Evolutionary conservation across 2,329 filamentous ascomycete genomes (phyloP), one percentile per base, ranked within the genome.

Genomic region (Neoarthrinium moseri): DNA sequence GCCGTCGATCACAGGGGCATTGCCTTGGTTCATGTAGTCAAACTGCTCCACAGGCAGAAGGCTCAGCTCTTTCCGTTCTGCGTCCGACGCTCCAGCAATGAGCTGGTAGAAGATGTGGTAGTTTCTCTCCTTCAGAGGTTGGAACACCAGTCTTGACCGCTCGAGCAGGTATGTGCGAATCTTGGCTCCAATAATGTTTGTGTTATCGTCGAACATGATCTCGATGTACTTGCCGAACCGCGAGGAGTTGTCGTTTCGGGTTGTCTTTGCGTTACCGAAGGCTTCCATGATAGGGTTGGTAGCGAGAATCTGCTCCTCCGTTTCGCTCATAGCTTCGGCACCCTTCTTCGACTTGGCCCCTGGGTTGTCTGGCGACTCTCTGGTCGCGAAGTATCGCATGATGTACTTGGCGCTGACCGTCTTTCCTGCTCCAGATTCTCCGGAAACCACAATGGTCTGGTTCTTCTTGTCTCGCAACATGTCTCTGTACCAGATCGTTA

Each of bases 221-320:
- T 99, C 94, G 59, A 99, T 97, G 69, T 99, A 99, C 77, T 99
- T 99, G 67, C 94, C 94, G 70, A 99, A 99, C 62, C 94, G 84
- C 33, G 94, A 99, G 35, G 94, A 99, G 72, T 99, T 99, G 72
- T 99, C 94, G 73, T 99, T 99, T 66, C 94, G 82, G 10, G 94
- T 99, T n/a, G 94, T 99, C 74, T 99, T 99, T 45, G 94, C 94
- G 74, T 99, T 99, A 66, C 94, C 94, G 64, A 99, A 99, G 26
- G 94, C 92, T 81, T 99, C 94, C 94, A 99, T 99, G 66, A 99
- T 96, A 30, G 94, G 94, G 67, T 99, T 99, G 44, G 94, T 99
- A 23, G 94, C 94, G 56, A 99, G 74, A 63, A 99, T 99, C 67
- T 95, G 91, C 74, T 99, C 92, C 71, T 99, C 94, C 1, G 94